Conservation (phyloP, 805 yeast genomes). For the Kuraishia cidri region DNA sequence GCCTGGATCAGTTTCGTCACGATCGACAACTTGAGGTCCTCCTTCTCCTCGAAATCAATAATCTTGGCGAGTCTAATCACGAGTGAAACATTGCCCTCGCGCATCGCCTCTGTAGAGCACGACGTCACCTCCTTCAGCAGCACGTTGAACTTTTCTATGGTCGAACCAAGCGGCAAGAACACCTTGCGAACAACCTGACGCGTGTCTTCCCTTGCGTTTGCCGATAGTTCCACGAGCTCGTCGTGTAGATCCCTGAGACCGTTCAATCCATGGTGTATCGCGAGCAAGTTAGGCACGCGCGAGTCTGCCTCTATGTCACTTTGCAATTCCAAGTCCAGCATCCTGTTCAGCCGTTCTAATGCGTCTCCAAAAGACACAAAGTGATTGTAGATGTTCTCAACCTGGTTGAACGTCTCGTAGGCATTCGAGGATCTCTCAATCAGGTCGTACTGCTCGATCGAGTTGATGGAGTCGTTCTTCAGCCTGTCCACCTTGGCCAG, state of each 20-base stretch:
- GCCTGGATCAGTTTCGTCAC: conserved; percentile 12
- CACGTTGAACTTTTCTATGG: conserved; percentile 52
- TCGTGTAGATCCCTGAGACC: conserved; percentile 74
- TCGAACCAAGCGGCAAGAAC: conserved; percentile 34
- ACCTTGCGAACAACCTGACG: conserved; percentile 55
- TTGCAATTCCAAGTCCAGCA: conserved; percentile 40
- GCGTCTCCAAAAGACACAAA: conserved; percentile 48
- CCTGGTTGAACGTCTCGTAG: conserved; percentile 65
- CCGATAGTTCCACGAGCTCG: conserved; percentile 51
- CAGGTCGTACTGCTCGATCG: conserved; percentile 59
- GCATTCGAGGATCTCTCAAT: conserved; percentile 59
- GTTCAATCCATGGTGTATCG: conserved; percentile 63
- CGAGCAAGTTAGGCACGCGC: conserved; percentile 45
- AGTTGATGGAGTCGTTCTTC: conserved; percentile 45
- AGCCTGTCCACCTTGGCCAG: conserved; percentile 34
- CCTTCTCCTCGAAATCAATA: conserved; percentile 70
- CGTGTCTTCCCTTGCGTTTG: conserved; percentile 44
- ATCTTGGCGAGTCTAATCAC: conserved; percentile 69
- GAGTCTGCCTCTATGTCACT: conserved; percentile 34
- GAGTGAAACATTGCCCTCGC: conserved; percentile 57
- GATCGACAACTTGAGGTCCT: conserved; percentile 49
- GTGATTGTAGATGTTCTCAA: conserved; percentile 53
- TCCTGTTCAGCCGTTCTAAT: conserved; percentile 35
- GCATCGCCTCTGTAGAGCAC: conserved; percentile 63
- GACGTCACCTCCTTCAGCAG: conserved; percentile 58